Base-by-base conservation (phyloP, 2,329 filamentous ascomycete genomes). In the Lizonia empirigonia region DNA sequence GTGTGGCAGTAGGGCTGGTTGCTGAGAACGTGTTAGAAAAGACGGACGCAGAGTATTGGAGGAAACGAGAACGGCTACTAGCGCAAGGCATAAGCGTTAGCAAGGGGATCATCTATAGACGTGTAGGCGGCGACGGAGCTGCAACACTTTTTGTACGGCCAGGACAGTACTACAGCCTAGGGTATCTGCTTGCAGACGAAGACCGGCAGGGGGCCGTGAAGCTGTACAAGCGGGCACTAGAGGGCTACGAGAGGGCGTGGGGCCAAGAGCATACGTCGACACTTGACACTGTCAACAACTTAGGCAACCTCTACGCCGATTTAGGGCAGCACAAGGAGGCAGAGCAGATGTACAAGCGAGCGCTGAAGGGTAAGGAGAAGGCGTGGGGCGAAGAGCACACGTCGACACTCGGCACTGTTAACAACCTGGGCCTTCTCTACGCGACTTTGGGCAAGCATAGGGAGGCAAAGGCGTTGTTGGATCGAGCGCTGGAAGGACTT, bases 371-470 rank as follows among this genome's bases (percentile, higher is more conserved):
- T 12, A 15, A 42, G 7, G 19, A 39, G 57, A 35, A 58, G 37
- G 44, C 30, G 38, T 49, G 47, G 15, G 57, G 57, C 32, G 27
- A 23, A 18, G 35, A 54, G 34, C 53, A 55, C 37, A 27, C 37
- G 8, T 56, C 32, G 18, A 61, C 58, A 45, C 58, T 61, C 12
- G 19, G 30, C 4, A 55, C 52, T 20, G 38, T 60, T 16, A 36
- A 51, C 35, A 57, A 56, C 39, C 30, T 59, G 15, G 56, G 47
- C 35, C 33, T 13, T 27, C 50, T 61, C 30, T 61, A 58, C 45
- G 34, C n/a, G 5, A 30, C 53, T 27, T 55, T 53, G 23, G 56
- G 60, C 35, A 27, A 42, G 20, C 56, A 60, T 53, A 61, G 18
- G 13, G 36, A 15, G 29, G 44, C 35, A 10, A 33, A 51, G 53